Conservation (phyloP, 2,329 filamentous ascomycete species). For the Microsporum canis region DNA sequence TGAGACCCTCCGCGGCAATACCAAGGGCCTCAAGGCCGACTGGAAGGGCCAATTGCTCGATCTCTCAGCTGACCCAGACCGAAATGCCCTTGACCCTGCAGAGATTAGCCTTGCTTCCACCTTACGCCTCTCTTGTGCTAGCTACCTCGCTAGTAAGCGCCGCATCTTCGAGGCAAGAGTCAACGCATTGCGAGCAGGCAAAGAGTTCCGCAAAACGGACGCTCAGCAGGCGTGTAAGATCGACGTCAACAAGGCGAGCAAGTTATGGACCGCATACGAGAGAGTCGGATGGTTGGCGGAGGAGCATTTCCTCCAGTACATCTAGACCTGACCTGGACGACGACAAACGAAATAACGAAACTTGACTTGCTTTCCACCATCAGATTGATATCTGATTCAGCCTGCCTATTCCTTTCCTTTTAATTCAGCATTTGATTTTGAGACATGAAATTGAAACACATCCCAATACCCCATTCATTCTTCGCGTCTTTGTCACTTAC, state of each 20-base stretch:
- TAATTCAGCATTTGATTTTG: neutral
- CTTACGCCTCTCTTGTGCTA: slow-evolving; percentile 72
- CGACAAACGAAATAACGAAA: neutral
- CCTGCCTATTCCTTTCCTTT: neutral
- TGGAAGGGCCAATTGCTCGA: slow-evolving; percentile 77
- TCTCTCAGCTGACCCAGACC: slow-evolving; percentile 59
- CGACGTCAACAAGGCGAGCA: slow-evolving; percentile 93
- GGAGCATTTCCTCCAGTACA: slow-evolving; percentile 38
- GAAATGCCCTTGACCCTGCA: slow-evolving; percentile 60
- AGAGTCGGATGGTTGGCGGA: slow-evolving; percentile 70
- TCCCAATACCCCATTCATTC: neutral
- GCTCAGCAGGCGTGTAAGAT: slow-evolving; percentile 96
- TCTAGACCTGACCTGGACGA: slow-evolving; percentile 10
- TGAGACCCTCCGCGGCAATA: slow-evolving; percentile 52
- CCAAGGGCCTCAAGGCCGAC: slow-evolving; percentile 67
- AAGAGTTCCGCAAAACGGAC: slow-evolving; percentile 90
- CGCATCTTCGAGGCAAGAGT: slow-evolving; percentile 74
- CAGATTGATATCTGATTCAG: neutral
- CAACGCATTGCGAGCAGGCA: slow-evolving; percentile 53
- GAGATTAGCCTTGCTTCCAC: slow-evolving; percentile 67
- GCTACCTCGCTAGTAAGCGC: slow-evolving; percentile 85
- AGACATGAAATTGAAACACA: neutral
- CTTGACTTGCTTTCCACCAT: neutral
- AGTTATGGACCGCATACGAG: slow-evolving; percentile 81
- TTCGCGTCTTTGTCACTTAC: neutral